Conservation (phyloP, 192 early-diverging fungal genomes). For the Podila minutissima region DNA sequence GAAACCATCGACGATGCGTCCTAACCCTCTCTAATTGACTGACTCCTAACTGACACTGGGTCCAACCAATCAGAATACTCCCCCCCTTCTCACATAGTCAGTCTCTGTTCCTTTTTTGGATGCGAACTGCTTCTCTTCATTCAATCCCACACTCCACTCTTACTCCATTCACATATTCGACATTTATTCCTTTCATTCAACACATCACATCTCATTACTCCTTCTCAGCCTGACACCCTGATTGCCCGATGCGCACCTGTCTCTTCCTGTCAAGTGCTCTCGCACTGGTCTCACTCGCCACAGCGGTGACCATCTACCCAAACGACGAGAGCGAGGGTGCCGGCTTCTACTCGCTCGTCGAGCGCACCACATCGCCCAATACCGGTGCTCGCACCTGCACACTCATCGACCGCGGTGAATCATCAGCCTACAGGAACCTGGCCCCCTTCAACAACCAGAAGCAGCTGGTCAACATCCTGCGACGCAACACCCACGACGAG, state of each 20-base stretch:
- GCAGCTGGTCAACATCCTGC: constrained; percentile 14
- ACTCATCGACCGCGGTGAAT: constrained; percentile 33
- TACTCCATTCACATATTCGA: too few species aligned
- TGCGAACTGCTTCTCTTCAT: too few species aligned
- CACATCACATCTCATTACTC: not conserved
- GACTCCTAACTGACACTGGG: too few species aligned
- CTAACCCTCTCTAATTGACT: too few species aligned
- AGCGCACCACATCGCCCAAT: not conserved
- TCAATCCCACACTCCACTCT: too few species aligned
- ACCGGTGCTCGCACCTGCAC: constrained; percentile 16
- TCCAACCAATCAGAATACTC: too few species aligned
- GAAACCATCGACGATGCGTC: too few species aligned
- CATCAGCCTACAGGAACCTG: constrained; percentile 35
- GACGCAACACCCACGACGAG: constrained; percentile 31
- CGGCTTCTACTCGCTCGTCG: constrained; percentile 29
- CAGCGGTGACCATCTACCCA: constrained; percentile 8
- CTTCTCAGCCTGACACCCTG: not conserved
- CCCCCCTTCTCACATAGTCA: too few species aligned
- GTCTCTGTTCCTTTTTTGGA: too few species aligned
- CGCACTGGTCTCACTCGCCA: constrained; percentile 13
- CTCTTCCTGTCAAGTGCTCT: constrained; percentile 41
- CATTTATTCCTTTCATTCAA: too few species aligned
- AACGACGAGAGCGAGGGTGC: constrained; percentile 19
- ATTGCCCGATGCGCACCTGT: constrained; percentile 26
- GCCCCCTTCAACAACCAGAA: constrained; percentile 22